These are phyloP conservation scores for Corniculantispora saksenae DNA, from an alignment of 2,329 filamentous ascomycete species.

Conservation along the genomic window DNA sequence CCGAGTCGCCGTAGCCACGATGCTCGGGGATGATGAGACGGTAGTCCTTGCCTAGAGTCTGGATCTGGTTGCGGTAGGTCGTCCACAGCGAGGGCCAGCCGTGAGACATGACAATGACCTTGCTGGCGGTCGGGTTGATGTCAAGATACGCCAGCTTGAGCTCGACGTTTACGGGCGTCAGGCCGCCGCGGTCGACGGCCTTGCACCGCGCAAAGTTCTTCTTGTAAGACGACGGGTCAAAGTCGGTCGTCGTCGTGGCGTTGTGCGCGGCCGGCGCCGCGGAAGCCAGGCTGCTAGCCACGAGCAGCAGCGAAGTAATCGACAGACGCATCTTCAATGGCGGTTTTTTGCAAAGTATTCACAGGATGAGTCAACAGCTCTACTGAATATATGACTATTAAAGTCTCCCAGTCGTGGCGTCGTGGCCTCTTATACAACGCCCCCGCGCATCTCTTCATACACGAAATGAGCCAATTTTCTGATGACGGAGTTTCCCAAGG, in stretches of 20 bases:
- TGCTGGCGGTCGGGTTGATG: constrained; percentile 16
- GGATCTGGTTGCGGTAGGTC: constrained; percentile 20
- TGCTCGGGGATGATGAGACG: constrained; percentile 16
- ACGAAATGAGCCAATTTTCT: background rate
- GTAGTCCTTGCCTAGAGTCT: constrained; percentile 16
- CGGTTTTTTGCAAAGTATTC: background rate
- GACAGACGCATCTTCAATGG: background rate
- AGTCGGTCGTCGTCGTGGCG: background rate
- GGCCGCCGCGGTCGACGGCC: constrained; percentile 9
- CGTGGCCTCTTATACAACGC: background rate
- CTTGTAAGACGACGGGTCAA: constrained; percentile 8
- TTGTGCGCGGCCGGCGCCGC: background rate
- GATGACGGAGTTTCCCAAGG: background rate
- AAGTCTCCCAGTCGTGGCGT: too few species aligned
- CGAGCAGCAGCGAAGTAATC: background rate
- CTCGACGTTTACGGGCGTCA: constrained; percentile 9
- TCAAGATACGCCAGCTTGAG: constrained; percentile 17
- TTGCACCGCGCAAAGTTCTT: constrained; percentile 6
- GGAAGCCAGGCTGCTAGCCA: background rate
- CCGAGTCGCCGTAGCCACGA: constrained; percentile 13
- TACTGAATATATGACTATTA: too few species aligned
- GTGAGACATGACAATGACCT: constrained; percentile 19
- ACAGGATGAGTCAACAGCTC: too few species aligned
- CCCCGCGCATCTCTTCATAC: background rate
- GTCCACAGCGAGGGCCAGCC: constrained; percentile 19